A percentile compares a stretch with the other conserved stretches of the same genome.
These are phyloP conservation scores for Biscogniauxia mediterranea DNA, from an alignment of 2,329 filamentous ascomycete genomes.

Conservation along the genomic window DNA sequence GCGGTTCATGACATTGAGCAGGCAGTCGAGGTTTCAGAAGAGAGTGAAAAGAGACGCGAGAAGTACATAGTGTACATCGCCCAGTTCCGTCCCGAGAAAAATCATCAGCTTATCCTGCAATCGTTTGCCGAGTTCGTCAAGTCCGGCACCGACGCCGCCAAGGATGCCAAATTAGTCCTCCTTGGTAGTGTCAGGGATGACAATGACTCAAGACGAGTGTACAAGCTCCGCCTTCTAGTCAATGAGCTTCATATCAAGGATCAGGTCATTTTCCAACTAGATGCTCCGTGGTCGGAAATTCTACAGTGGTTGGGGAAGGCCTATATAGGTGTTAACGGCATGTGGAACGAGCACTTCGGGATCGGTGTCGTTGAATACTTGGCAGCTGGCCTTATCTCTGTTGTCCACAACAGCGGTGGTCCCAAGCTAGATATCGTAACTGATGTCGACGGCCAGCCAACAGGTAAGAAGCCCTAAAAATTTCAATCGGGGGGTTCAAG, in stretches of 20 bases:
- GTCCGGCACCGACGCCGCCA: conserved; percentile 48
- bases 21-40: conserved; percentile 67
- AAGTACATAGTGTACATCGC: conserved; percentile 86
- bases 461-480: conserved; percentile 50
- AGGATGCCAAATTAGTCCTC: conserved; percentile 69
- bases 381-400: conserved; percentile 86
- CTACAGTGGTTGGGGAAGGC: conserved; percentile 73
- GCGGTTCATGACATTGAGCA: conserved; percentile 81
- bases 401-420: conserved; percentile 91
- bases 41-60: conserved; percentile 67
- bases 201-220: conserved; percentile 77
- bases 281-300: conserved; percentile 86
- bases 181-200: conserved; percentile 91
- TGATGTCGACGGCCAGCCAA: conserved; percentile 72
- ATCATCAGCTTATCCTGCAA: conserved; percentile 81
- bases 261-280: conserved; percentile 80
- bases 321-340: conserved; percentile 89
- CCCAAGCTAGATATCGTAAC: conserved; percentile 93
- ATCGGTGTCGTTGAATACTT: conserved; percentile 99
- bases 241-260: conserved; percentile 86
- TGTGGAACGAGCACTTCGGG: conserved; percentile 99
- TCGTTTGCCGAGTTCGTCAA: conserved; percentile 78
- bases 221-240: conserved; percentile 80
- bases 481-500: background rate
- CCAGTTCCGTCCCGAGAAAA: conserved; percentile 97